Percentiles rank a stretch among this genome's conserved stretches.
phyloP scores from a whole-genome alignment of 257 asterid genomes.

The Scutellaria barbata region DNA sequence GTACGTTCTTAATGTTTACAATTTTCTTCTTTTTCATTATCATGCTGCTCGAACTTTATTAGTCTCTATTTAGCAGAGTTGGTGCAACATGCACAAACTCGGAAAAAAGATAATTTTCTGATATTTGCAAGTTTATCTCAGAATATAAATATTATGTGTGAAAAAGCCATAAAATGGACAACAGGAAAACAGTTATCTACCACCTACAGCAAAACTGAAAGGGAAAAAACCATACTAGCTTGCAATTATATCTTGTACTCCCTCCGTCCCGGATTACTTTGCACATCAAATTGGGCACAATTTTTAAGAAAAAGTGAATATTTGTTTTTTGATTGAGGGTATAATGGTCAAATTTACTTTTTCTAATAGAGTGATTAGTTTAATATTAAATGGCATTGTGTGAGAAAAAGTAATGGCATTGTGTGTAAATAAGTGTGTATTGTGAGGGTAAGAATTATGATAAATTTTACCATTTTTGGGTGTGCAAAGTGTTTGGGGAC shows the following conservation, averaged over 20 bases:
- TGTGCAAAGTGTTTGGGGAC: no score
- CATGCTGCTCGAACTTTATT: neutral
- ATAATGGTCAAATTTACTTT: no score
- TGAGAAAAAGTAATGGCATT: no score
- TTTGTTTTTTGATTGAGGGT: no score
- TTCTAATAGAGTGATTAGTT: no score
- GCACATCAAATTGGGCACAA: no score
- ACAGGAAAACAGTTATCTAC: neutral
- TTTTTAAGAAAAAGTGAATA: no score
- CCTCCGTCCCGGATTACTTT: no score
- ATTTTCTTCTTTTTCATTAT: neutral
- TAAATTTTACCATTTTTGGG: no score
- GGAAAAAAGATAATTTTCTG: neutral
- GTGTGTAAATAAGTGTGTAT: no score
- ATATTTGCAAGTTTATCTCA: neutral
- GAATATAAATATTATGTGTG: neutral
- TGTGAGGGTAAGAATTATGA: no score
- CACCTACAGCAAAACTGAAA: neutral
- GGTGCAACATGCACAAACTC: neutral
- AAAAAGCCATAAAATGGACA: neutral
- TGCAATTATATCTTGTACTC: neutral
- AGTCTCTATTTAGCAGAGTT: neutral
- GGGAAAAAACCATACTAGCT: neutral
- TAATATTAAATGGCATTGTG: no score
- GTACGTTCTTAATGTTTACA: conserved; percentile 18